Evolutionary conservation across 495 filamentous ascomycete species (phyloP).

Genomic region (Chaetomidium leptoderma): DNA sequence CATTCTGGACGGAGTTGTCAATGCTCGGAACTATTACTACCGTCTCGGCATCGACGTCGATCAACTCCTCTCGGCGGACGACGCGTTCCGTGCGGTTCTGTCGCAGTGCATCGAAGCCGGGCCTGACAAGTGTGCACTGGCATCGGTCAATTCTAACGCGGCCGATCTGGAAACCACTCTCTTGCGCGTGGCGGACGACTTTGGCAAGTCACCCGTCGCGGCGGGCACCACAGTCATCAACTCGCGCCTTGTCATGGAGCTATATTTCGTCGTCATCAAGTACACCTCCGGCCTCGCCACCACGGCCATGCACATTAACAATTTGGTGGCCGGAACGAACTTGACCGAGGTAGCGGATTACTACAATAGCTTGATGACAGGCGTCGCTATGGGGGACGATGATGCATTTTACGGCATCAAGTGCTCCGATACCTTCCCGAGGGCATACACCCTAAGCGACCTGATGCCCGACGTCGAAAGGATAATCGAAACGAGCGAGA

Average conservation of each 20-base stretch:
- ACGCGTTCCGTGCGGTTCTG: constrained; percentile 6
- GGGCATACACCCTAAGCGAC: not conserved
- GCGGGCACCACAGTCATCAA: not conserved
- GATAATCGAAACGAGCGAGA: constrained; percentile 5
- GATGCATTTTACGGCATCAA: constrained; percentile 6
- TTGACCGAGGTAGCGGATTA: not conserved
- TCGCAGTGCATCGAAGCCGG: constrained; percentile 5
- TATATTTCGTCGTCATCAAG: not conserved
- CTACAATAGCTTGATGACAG: not conserved
- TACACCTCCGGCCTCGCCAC: not conserved
- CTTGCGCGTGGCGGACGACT: not conserved
- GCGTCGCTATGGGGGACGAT: not conserved
- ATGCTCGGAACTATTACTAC: constrained; percentile 35
- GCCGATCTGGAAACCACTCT: not conserved
- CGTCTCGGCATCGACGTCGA: constrained; percentile 3
- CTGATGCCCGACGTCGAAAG: not conserved
- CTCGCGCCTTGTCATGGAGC: not conserved
- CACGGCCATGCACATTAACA: not conserved
- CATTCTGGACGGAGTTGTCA: constrained; percentile 35
- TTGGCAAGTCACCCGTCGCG: not conserved
- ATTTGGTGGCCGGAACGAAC: not conserved
- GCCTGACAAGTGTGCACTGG: constrained; percentile 5
- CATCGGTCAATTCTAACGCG: not conserved
- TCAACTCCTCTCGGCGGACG: constrained; percentile 7
- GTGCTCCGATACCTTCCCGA: constrained; percentile 4